A percentile compares a stretch with the other conserved stretches of the same genome.
These are phyloP conservation scores for Takashimella tepidaria DNA, from an alignment of 1,284 basidiomycete genomes.

Conservation along the genomic window DNA sequence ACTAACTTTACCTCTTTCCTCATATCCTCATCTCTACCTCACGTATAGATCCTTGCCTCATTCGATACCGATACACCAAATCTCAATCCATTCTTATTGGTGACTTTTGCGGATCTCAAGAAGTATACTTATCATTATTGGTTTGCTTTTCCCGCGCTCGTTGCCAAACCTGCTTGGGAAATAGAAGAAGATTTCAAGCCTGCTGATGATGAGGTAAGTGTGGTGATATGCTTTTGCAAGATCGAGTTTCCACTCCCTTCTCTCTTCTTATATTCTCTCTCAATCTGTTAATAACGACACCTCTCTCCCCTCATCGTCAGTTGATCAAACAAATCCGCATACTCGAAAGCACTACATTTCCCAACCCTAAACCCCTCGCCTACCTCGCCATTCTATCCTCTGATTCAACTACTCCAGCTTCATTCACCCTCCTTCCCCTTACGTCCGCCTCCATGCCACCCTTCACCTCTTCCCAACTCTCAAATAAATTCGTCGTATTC, in stretches of 20 bases:
- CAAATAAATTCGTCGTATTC: conserved; percentile 69
- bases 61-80: conserved; percentile 37
- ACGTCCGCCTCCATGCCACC: conserved; percentile 4
- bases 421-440: not conserved
- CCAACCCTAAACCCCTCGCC: not conserved
- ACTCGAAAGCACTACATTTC: not conserved
- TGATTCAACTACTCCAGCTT: not conserved
- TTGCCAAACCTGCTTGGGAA: conserved; percentile 81
- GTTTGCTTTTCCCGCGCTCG: conserved; percentile 93
- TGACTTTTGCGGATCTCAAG: conserved; percentile 95
- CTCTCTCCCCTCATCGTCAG: too few species aligned
- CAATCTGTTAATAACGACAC: too few species aligned
- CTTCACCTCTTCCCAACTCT: not conserved
- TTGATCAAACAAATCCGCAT: not conserved
- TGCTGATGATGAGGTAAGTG: conserved; percentile 17
- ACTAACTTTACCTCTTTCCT: not conserved
- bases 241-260: not conserved
- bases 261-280: too few species aligned
- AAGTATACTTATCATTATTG: conserved; percentile 97
- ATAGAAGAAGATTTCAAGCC: conserved; percentile 46
- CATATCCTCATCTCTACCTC: not conserved
- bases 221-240: not conserved
- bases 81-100: conserved; percentile 75
- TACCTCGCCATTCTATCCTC: not conserved
- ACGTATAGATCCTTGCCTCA: conserved; percentile 30